Evolutionary conservation across 768 basidiomycete genomes (phyloP).

Genomic region (Lentinula lateritia): DNA sequence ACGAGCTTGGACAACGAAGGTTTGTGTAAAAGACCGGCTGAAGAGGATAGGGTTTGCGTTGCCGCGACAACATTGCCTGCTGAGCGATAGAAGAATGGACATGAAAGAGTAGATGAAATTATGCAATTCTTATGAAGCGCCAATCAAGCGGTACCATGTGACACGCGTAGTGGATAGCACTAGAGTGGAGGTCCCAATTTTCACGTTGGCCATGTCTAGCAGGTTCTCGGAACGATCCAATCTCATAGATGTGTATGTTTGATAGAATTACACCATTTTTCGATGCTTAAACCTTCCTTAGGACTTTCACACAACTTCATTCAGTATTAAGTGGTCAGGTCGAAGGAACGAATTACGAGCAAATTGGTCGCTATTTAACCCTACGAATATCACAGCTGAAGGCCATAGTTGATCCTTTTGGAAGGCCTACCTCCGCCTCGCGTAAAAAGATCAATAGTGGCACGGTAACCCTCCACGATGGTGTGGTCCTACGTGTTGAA

Average conservation of each 20-base stretch:
- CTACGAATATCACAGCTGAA: constrained; percentile 54
- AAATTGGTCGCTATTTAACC: constrained; percentile 52
- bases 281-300: constrained; percentile 18
- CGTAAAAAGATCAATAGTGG: constrained; percentile 62
- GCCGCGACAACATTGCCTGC: not conserved
- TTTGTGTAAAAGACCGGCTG: constrained; percentile 49
- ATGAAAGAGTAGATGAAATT: not conserved
- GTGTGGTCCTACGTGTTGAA: constrained; percentile 55
- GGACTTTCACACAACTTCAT: constrained; percentile 64
- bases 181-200: not conserved
- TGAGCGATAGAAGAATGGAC: not conserved
- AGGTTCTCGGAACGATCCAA: constrained; percentile 58
- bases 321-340: constrained; percentile 50
- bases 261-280: not conserved
- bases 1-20: constrained; percentile 38
- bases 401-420: constrained; percentile 59
- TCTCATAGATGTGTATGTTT: constrained; percentile 63
- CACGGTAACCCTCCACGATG: constrained; percentile 64
- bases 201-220: constrained; percentile 28
- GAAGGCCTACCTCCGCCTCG: constrained; percentile 62
- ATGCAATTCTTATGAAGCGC: not conserved
- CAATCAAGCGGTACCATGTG: not conserved
- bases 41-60: not conserved
- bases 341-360: constrained; percentile 53
- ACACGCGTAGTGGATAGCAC: too few species aligned